Evolutionary conservation across 2,329 filamentous ascomycete species (phyloP).

Genomic region (Scortechinia acanthostroma): DNA sequence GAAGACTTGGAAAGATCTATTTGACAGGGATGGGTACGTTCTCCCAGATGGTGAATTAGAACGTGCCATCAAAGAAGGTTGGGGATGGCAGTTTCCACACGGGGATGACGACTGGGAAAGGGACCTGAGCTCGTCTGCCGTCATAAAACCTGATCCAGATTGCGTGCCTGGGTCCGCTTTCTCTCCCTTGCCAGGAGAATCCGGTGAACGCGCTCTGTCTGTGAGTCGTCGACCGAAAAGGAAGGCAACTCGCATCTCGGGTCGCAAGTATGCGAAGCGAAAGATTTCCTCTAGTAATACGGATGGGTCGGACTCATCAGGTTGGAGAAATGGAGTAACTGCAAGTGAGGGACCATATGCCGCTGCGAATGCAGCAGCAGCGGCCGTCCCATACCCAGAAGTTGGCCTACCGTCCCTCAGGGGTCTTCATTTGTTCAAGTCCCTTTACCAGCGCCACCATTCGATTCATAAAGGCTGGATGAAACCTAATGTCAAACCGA

Average conservation of each 20-base stretch:
- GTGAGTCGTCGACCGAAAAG: background rate
- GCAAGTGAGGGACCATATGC: constrained; percentile 76
- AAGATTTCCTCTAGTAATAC: background rate
- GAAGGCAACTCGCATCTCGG: background rate
- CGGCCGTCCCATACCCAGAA: constrained; percentile 74
- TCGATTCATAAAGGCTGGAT: constrained; percentile 92
- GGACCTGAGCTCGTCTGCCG: constrained; percentile 55
- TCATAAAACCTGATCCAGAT: too few species aligned
- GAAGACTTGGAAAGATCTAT: constrained; percentile 87
- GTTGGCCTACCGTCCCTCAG: constrained; percentile 73
- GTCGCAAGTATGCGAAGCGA: background rate
- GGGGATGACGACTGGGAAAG: constrained; percentile 70
- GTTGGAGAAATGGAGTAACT: background rate
- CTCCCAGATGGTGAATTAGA: constrained; percentile 77
- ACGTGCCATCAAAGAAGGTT: constrained; percentile 80
- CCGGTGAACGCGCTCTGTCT: background rate
- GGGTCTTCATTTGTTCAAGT: constrained; percentile 89
- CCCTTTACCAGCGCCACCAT: constrained; percentile 85
- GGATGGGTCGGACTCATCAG: background rate
- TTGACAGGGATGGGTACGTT: constrained; percentile 76
- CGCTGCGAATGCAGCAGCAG: constrained; percentile 75
- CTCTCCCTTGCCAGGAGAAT: background rate
- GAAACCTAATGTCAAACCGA: constrained; percentile 73
- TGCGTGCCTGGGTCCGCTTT: background rate
- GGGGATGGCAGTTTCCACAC: constrained; percentile 91